phyloP scores from a whole-genome alignment of 1,284 basidiomycete genomes.

The Trametes polyzona region DNA sequence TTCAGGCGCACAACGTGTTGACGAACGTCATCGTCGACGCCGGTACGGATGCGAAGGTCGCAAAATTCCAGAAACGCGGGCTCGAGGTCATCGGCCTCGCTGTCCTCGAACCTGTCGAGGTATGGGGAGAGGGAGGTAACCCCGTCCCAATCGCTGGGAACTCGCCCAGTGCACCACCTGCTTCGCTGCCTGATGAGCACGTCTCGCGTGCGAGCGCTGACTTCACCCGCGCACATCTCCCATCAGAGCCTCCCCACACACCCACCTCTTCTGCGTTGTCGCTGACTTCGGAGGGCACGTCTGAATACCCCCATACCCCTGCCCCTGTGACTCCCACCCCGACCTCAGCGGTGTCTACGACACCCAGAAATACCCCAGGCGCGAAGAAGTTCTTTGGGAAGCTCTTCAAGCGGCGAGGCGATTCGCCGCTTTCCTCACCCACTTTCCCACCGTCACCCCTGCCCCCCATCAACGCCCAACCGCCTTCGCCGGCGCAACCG shows the following conservation, averaged over 20 bases:
- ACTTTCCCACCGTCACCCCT: constrained; percentile 16
- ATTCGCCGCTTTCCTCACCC: constrained; percentile 14
- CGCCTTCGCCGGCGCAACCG: constrained; percentile 24
- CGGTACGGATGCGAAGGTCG: constrained; percentile 93
- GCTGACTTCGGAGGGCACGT: constrained; percentile 38
- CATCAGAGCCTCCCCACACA: constrained; percentile 29
- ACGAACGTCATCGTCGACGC: constrained; percentile 91
- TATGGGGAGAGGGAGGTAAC: constrained; percentile 50
- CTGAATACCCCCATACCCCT: constrained; percentile 30
- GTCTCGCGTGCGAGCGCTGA: constrained; percentile 24
- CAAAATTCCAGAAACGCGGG: constrained; percentile 85
- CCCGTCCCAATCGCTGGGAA: constrained; percentile 17
- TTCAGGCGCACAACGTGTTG: constrained; percentile 92
- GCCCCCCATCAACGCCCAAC: constrained; percentile 27
- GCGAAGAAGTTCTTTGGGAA: constrained; percentile 74
- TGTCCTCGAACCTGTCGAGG: constrained; percentile 81
- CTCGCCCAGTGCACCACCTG: constrained; percentile 13
- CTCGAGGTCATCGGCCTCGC: constrained; percentile 84
- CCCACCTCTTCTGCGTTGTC: constrained; percentile 47
- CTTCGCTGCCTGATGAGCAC: constrained; percentile 24
- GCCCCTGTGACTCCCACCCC: constrained; percentile 30
- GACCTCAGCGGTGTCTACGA: constrained; percentile 25
- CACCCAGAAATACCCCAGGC: constrained; percentile 33
- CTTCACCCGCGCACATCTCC: constrained; percentile 3
- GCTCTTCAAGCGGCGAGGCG: constrained; percentile 69